A percentile compares a stretch with the other conserved stretches of the same genome.
Evolutionary conservation across 2,329 filamentous ascomycete genomes (phyloP).

Genomic region (Zasmidium angulare): DNA sequence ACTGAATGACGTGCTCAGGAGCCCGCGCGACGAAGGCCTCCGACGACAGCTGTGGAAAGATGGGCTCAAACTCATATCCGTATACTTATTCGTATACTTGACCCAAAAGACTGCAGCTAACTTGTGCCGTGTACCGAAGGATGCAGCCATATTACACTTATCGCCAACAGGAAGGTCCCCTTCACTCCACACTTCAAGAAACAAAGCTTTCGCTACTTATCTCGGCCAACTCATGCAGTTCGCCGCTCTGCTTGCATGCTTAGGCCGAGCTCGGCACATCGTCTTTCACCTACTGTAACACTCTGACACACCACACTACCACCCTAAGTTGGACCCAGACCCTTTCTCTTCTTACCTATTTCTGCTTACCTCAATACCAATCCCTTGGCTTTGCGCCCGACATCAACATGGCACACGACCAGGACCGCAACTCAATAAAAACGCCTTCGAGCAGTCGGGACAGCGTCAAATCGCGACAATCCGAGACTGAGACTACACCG

Average conservation of each 20-base stretch:
- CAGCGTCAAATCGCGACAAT: not conserved
- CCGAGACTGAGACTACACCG: constrained; percentile 6
- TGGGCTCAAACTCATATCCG: too few relatives aligned
- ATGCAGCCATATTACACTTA: not conserved
- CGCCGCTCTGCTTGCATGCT: not conserved
- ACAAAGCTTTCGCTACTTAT: constrained; percentile 9
- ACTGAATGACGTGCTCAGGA: not conserved
- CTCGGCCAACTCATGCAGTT: constrained; percentile 12
- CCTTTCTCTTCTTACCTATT: not conserved
- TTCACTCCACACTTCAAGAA: not conserved
- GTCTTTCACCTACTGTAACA: not conserved
- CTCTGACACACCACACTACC: not conserved
- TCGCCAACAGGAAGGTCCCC: not conserved
- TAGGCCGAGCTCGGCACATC: constrained; percentile 1
- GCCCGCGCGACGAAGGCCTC: too few relatives aligned
- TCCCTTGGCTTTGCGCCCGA: not conserved
- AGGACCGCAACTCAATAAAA: constrained; percentile 1
- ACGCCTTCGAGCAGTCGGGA: constrained; percentile 2
- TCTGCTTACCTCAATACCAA: constrained; percentile 1
- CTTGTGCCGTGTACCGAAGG: not conserved
- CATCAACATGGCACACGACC: constrained; percentile 2
- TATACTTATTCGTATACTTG: not conserved
- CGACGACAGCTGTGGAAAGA: too few relatives aligned
- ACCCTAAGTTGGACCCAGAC: not conserved
- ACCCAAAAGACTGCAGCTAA: not conserved